Base-by-base conservation (phyloP, 192 early-diverging fungal genomes). In the Kickxella alabastrina region DNA sequence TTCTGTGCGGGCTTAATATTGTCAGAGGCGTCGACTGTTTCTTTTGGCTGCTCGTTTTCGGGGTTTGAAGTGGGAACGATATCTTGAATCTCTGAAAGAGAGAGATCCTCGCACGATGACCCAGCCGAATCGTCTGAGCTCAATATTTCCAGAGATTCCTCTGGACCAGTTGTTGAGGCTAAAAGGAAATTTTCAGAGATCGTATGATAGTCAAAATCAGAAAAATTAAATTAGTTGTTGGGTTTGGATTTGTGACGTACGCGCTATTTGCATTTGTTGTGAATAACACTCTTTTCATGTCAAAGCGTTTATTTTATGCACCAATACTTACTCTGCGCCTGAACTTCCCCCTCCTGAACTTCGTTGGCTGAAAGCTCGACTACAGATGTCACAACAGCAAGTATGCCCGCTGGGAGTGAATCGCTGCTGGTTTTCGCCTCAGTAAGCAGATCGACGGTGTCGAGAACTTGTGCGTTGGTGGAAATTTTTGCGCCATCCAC, bases 61-160 rank as follows among this genome's bases (percentile, higher is more conserved):
- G 43, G 24, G 9, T 44, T 24, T 40, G 2, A 17, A 40, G 15
- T 40, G 38, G 49, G 24, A 10, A 52, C 19, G n/a, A 57, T 50
- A 10, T 47, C 49, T 41, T 65, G 39, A 29, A 73, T 54, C 26
- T 73, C 69, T 13, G 69, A 65, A 18, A 73, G 58, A 14, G 58
- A 43, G 21, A 73, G 59, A 49, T 73, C 69, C 15, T 58, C 48
- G 22, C 62, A 73, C 13, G 69, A 62, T 3, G 69, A 73, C 14
- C 39, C 42, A 6, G 69, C 69, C 43, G 69, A 65, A 13, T 61
- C 57, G 13, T n/a, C 43, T 29, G 34, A 62, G 53, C 32, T 42
- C 49, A 13, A 57, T 49, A 6, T 40, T 56, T 39, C 45, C 31
- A 22, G 31, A 43, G 24, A 43, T 14, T 34, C 34, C 10, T 29